Base-by-base conservation (phyloP, 495 filamentous ascomycete genomes). In the Hyphodiscus hymeniophilus region DNA sequence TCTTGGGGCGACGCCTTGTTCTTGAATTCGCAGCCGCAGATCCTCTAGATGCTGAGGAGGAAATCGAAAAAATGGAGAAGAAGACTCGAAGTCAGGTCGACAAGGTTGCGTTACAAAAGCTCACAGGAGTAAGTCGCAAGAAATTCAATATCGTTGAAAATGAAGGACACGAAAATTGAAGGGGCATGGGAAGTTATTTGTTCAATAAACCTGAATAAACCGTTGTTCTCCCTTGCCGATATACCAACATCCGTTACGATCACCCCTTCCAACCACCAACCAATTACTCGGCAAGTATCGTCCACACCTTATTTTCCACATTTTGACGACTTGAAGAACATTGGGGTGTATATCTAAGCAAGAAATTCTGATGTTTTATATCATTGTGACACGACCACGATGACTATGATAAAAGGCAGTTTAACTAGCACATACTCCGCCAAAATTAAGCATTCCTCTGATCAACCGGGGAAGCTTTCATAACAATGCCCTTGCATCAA, bases 11-110 rank as follows among this genome's bases (percentile, higher is more conserved):
- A 42, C 79, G 81, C 56, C 70, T 99, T 48, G 87, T 97, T 23
- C 69, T 99, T 42, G 86, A 95, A 61, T 97, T 87, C 66, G 90
- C 88, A 20, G 81, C 81, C 52, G 81, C 79, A 50, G 90, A 95
- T 48, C 74, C 87, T 33, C 74, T 87, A 50, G 89, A 96, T 71
- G 81, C 92, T 13, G 92, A 99, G 70, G 87, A 89, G 62, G 89
- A 95, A 69, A 91, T 99, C 58, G 81, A 84, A 64, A 87, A 84
- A 64, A 94, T 99, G 84, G 86, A 91, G 64, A 83, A 86, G 74
- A 99, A 95, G 74, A 84, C 89, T 58, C 82, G 85, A 38, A 79
- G 81, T 43, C 89, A 97, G 69, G 74, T 80, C 57, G 84, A 89
- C 69, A 89, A 85, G 66, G 81, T 97, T 58, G 84, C 87, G 58